Percentiles rank a stretch among this genome's conserved stretches.
Conservation (phyloP, 2,329 filamentous ascomycete species). For the Whalleya microplaca region DNA sequence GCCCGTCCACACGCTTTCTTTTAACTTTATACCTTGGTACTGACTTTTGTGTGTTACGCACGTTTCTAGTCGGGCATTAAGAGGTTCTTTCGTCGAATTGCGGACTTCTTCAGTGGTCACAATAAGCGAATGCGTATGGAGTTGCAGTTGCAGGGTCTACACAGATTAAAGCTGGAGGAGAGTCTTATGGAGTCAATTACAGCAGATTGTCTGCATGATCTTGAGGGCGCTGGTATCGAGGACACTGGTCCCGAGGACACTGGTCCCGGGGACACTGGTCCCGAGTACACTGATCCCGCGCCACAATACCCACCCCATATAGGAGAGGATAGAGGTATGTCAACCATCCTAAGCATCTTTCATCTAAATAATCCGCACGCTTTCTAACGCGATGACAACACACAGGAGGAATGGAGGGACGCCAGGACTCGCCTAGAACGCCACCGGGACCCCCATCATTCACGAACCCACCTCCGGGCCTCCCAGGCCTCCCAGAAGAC, state of each 20-base stretch:
- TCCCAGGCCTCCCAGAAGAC: too few relatives aligned
- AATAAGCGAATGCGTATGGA: background rate
- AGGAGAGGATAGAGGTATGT: too few relatives aligned
- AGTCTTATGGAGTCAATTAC: constrained; percentile 4
- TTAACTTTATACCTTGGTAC: background rate
- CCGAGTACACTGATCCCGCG: background rate
- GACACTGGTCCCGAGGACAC: too few relatives aligned
- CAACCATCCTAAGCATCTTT: too few relatives aligned
- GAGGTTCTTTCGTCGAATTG: background rate
- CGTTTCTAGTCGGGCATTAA: background rate
- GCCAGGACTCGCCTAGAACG: too few relatives aligned
- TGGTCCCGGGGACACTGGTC: background rate
- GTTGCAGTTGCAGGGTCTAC: background rate
- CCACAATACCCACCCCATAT: too few relatives aligned
- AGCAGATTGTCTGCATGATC: background rate
- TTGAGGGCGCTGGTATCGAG: too few relatives aligned
- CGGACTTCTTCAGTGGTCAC: background rate
- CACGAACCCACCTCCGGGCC: too few relatives aligned
- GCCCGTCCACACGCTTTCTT: background rate
- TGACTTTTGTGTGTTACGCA: background rate
- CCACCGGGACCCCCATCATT: too few relatives aligned
- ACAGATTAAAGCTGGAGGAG: constrained; percentile 2
- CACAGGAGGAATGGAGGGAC: too few relatives aligned
- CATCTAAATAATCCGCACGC: too few relatives aligned
- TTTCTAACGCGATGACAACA: too few relatives aligned